Evolutionary conservation across 2,329 filamentous ascomycete genomes (phyloP), one percentile per base, ranked within the genome.

Genomic region (Mariannaea sp.): DNA sequence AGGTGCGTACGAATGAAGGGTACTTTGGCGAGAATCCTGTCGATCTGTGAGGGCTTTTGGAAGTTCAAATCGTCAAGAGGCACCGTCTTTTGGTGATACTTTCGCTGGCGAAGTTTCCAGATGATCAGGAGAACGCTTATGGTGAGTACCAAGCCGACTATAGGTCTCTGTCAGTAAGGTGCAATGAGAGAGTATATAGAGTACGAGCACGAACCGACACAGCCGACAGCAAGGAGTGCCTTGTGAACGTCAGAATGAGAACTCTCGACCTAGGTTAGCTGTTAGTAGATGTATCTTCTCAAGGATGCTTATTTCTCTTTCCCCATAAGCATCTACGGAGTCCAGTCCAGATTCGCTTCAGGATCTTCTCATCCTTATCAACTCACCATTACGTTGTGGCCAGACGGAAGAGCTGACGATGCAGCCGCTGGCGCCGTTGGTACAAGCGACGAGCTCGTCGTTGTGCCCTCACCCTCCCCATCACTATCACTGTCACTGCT

Each of bases 1-100:
- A 75, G 55, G 19, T 61, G 62, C 5, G 65, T 65, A 50, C 71
- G 66, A 14, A 76, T 53, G 42, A 75, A 72, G 1, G 75, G 71
- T 0, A 77, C 55, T 32, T 67, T 72, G 43, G 65, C 64, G 5
- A 68, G 54, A 5, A 73, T 20, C 3, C 65, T 56, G 13, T 60
- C 56, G 14, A 57, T 53, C 16, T 65, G 62, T 12, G 58, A 58
- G 7, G 63, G 64, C 24, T 61, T 61, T 14, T 56, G 45, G 22
- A 64, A 65, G 9, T 47, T 49, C 49, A 60, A 53, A 17, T 59
- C 60, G 20, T 66, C 60, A 13, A 60, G 19, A 2, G 52, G 47
- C 14, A 48, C 45, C 8, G 50, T 9, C 29, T 55, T 58, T 19
- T 53, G 48, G 17, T 33, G 49, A 8, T n/a, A 30, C 7, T 33